A percentile compares a stretch with the other conserved stretches of the same genome.
Conservation (phyloP, 352 stramenopile species). For the Labyrinthula sp. region DNA sequence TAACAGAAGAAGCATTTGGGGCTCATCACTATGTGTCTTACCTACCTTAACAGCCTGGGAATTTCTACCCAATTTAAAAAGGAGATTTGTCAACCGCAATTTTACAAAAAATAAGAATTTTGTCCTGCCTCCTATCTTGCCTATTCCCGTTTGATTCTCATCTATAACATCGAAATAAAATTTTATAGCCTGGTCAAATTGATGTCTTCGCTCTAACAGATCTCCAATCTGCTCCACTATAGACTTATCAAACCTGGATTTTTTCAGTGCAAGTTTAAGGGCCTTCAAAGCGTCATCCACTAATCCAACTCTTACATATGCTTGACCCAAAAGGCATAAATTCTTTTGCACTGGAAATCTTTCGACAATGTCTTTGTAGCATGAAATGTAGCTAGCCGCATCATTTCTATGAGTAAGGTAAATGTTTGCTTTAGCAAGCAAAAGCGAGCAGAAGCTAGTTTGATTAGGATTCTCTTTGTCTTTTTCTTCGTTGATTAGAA, state of each 20-base stretch:
- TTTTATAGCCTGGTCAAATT: constrained; percentile 69
- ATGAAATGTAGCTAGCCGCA: constrained; percentile 59
- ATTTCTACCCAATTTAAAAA: too few species aligned
- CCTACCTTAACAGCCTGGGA: too few species aligned
- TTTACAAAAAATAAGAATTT: too few species aligned
- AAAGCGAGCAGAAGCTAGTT: too few species aligned
- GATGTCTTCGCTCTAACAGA: constrained; percentile 67
- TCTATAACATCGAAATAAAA: constrained; percentile 67
- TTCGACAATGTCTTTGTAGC: constrained; percentile 60
- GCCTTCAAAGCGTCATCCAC: constrained; percentile 50
- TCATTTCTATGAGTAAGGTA: constrained; percentile 69
- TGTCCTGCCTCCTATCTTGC: not conserved
- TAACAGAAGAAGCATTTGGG: too few species aligned
- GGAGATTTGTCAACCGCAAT: too few species aligned
- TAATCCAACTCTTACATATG: constrained; percentile 68
- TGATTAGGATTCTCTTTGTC: too few species aligned
- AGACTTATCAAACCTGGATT: constrained; percentile 34
- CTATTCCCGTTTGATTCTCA: not conserved
- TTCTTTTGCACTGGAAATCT: constrained; percentile 46
- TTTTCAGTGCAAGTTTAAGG: constrained; percentile 39
- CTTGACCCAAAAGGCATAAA: constrained; percentile 62
- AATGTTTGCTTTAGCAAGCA: constrained; percentile 74
- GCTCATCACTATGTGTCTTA: too few species aligned
- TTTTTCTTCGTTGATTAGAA: too few species aligned
- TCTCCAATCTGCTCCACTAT: constrained; percentile 60